A percentile compares a stretch with the other conserved stretches of the same genome.
These are phyloP conservation scores for Gomphus bonarii DNA, from an alignment of 1,284 basidiomycete genomes.

Conservation along the genomic window DNA sequence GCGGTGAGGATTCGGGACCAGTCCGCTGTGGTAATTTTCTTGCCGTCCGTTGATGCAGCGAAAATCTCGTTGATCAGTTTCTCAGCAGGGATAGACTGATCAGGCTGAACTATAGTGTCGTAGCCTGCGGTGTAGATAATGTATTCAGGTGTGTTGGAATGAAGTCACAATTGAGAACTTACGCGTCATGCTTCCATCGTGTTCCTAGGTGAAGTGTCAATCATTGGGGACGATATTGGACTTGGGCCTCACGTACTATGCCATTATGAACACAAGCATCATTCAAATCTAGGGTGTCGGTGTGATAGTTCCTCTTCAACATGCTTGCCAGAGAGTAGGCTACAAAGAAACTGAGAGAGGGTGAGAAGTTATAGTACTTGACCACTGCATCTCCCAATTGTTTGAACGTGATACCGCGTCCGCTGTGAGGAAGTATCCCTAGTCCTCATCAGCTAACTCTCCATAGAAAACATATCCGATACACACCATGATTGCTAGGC, in stretches of 20 bases:
- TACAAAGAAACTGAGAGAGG: conserved; percentile 54
- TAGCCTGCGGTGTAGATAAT: conserved; percentile 32
- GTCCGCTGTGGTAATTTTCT: conserved; percentile 44
- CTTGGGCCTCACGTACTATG: conserved; percentile 25
- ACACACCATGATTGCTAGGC: background rate
- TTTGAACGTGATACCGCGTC: conserved; percentile 54
- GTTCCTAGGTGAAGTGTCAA: conserved; percentile 29
- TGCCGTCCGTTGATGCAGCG: conserved; percentile 48
- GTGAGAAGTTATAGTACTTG: conserved; percentile 56
- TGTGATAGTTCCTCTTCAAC: conserved; percentile 42
- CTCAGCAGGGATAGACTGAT: conserved; percentile 41
- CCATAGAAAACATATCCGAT: background rate
- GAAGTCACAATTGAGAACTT: background rate
- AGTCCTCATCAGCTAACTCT: background rate
- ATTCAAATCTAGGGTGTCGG: conserved; percentile 49
- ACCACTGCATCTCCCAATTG: conserved; percentile 39
- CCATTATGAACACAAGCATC: conserved; percentile 65
- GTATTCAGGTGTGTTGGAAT: background rate
- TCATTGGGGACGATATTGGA: background rate
- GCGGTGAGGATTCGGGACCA: conserved; percentile 44
- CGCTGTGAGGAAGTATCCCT: conserved; percentile 62
- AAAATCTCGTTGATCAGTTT: conserved; percentile 43
- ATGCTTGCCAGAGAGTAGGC: conserved; percentile 47
- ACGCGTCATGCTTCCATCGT: conserved; percentile 66
- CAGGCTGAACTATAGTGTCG: conserved; percentile 37